Evolutionary conservation across 495 filamentous ascomycete genomes (phyloP).

Genomic region (Thermothielavioides terrestris): DNA sequence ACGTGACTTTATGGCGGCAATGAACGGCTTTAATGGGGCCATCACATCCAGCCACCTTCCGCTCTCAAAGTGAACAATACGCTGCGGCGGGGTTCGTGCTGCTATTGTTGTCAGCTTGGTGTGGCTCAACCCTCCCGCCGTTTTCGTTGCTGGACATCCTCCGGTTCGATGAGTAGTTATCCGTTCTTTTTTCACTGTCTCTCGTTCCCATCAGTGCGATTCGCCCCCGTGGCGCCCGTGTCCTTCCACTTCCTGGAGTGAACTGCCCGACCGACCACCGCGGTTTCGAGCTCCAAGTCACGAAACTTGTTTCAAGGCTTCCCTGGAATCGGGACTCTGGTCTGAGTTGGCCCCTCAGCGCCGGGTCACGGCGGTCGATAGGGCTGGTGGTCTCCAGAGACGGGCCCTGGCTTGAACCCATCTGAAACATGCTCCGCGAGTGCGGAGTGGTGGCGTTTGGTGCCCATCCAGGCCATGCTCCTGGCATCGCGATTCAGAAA

Average conservation of each 20-base stretch:
- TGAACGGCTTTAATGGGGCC: not conserved
- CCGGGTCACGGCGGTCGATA: not conserved
- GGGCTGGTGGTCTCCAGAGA: not conserved
- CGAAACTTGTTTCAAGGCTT: constrained; percentile 18
- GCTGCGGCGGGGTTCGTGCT: not conserved
- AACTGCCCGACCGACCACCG: too few species aligned
- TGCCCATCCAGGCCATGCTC: not conserved
- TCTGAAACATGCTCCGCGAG: not conserved
- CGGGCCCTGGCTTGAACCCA: not conserved
- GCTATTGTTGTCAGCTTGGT: not conserved
- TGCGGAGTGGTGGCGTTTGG: not conserved
- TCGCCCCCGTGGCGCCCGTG: not conserved
- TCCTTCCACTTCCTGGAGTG: too few species aligned
- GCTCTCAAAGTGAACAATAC: not conserved
- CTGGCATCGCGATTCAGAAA: too few species aligned
- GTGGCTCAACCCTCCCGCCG: not conserved
- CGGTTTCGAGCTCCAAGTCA: not conserved
- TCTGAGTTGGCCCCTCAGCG: not conserved
- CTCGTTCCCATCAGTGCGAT: too few species aligned
- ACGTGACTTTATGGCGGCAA: constrained; percentile 5
- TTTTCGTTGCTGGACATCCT: too few species aligned
- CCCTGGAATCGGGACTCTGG: not conserved
- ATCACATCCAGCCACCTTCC: not conserved
- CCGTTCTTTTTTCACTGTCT: too few species aligned
- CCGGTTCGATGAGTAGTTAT: too few species aligned